Base-by-base conservation (phyloP, 176 grass and related monocot genomes). In the Carex pumila region DNA sequence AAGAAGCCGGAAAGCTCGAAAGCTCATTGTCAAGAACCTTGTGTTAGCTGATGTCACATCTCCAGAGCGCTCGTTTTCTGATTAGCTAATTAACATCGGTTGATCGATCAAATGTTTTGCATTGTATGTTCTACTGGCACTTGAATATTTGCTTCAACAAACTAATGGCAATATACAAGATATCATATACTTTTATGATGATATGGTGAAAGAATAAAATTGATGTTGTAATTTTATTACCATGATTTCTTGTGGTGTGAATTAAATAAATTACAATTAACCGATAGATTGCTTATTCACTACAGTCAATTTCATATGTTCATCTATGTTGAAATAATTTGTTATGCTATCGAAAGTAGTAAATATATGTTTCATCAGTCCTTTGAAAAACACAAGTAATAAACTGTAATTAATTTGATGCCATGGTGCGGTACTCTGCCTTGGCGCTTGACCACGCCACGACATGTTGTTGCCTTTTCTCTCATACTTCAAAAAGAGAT, bases 11-110 rank as follows among this genome's bases (percentile, higher is more conserved):
- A 91, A 74, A 69, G 85, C 94, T 58, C 86, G 47, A 66, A 81
- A 89, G 85, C 90, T 97, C 55, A 92, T 97, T 63, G 90, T 85
- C 80, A 97, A 97, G 90, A 97, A 94, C 87, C 94, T 97, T 68
- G 71, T 75, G 79, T 31, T 62, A 14, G 88, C 80, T 7, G 88
- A 94, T 79, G 29, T 83, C 22, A 2, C 92, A 57, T 18, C 61
- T 52, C 81, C 64, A 9, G 75, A 74, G 14, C 31, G 79, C 62
- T 86, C 19, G 39, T 10, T 68, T 90, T 90, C 85, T 92, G 88
- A 90, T 47, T 36, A 3, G 21, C 36, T 34, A 41, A 64, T 34
- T 34, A 77, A 50, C 22, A 8, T n/a, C 66, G 34, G 3, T 70
- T 15, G 34, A 69, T 41, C 13, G 29, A 15, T 14, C 15, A 15